Conservation (phyloP, 148 eudicot genomes). For the Diospyros lotus region DNA sequence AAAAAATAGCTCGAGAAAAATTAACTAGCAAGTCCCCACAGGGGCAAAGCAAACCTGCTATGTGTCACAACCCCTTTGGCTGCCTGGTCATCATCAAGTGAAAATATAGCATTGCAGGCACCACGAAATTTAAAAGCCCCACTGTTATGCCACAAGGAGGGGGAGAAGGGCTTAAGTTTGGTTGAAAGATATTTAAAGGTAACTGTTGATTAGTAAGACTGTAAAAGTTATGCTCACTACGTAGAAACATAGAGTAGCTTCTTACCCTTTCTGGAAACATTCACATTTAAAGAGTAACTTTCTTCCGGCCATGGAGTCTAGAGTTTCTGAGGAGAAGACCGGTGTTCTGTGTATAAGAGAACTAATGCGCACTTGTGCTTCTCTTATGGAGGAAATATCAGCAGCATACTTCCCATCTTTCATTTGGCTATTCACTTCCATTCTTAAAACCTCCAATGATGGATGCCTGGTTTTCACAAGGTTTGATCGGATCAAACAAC, state of each 20-base stretch:
- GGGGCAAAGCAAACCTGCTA: conserved; percentile 61
- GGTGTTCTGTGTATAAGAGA: conserved; percentile 67
- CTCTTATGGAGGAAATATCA: conserved; percentile 64
- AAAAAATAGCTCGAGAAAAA: not conserved
- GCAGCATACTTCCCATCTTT: conserved; percentile 60
- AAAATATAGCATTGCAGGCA: conserved; percentile 88
- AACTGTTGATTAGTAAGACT: not conserved
- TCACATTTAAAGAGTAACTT: conserved; percentile 85
- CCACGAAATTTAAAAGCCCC: conserved; percentile 98
- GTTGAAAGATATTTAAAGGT: not conserved
- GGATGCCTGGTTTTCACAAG: not conserved
- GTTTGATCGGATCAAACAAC: not conserved
- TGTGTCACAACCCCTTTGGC: conserved; percentile 94
- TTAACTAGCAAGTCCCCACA: not conserved
- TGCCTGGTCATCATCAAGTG: conserved; percentile 71
- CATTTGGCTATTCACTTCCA: conserved; percentile 29
- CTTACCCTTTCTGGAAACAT: conserved; percentile 97
- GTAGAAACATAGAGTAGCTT: not conserved
- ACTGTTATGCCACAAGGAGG: conserved; percentile 29
- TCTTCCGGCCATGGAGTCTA: conserved; percentile 66
- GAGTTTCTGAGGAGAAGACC: conserved; percentile 67
- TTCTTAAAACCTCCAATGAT: conserved; percentile 12
- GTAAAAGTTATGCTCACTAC: not conserved
- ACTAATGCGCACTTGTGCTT: conserved; percentile 61
- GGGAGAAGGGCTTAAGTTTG: not conserved